Evolutionary conservation across 306 rosid genomes (phyloP), one percentile per base, ranked within the genome.

Genomic region (Lathyrus aphaca): DNA sequence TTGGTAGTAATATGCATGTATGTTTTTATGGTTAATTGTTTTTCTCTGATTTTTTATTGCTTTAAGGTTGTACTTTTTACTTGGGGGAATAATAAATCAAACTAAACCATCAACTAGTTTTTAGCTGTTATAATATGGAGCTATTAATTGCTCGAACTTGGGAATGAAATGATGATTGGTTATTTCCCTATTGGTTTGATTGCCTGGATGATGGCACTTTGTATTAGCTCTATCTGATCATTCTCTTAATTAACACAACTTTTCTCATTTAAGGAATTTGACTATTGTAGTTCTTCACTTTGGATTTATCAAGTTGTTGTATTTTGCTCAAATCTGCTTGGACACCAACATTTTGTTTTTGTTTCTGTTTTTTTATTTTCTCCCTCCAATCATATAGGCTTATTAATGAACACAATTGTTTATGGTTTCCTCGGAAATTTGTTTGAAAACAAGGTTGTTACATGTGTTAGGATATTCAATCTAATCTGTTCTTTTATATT

Each of bases 161-260:
- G 7, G 54, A 48, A 16, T 48, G 54, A 48, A 48, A 16, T 48
- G 55, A 48, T 48, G 55, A 48, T 48, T 48, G 7, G 18, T 48
- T 48, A 48, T 75, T 60, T 59, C 81, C 78, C 75, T 48, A 48
- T 48, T 48, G 55, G 55, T 48, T 48, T 48, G 55, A 48, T 48
- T 7, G 55, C 55, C 55, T 5, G 40, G 10, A 80, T 75, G 81
- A 75, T 75, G 84, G 78, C 74, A 65, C 18, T 18, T 16, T 27
- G 73, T 77, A 77, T 77, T 77, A 77, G 81, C 84, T 80, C 74
- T 80, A 71, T 70, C 74, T 71, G 81, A 80, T 60, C 72, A 80
- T 71, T 76, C 81, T 76, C 84, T 35, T 7, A 8, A 35, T 35
- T 7, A 35, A 35, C 39, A 7, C 39, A 35, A 35, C 63, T 40